These are phyloP conservation scores for Aureobasidium mangrovei DNA, from an alignment of 2,329 filamentous ascomycete species.

Conservation along the genomic window DNA sequence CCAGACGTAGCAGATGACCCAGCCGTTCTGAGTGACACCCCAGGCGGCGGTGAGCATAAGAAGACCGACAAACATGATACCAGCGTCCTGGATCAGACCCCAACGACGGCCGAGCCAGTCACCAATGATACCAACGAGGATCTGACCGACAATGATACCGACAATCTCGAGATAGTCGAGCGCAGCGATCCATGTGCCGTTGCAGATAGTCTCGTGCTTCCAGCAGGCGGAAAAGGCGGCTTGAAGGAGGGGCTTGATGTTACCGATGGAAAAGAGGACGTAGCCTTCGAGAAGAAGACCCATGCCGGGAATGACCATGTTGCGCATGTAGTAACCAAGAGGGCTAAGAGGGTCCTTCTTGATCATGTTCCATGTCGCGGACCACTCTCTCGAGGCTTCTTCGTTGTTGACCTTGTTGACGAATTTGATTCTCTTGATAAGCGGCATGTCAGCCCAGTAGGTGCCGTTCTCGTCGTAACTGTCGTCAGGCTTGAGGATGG, in stretches of 20 bases:
- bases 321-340: slow-evolving; percentile 76
- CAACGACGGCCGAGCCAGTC: slow-evolving; percentile 83
- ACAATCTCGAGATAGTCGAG: slow-evolving; percentile 88
- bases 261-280: slow-evolving; percentile 94
- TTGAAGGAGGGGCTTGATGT: slow-evolving; percentile 73
- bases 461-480: slow-evolving; percentile 71
- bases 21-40: slow-evolving; percentile 77
- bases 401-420: slow-evolving; percentile 62
- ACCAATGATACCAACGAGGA: slow-evolving; percentile 72
- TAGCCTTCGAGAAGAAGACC: slow-evolving; percentile 91
- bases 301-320: slow-evolving; percentile 85
- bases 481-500: slow-evolving; percentile 79
- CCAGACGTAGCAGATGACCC: slow-evolving; percentile 96
- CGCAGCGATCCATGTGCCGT: slow-evolving; percentile 68
- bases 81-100: slow-evolving; percentile 90
- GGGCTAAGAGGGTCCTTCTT: slow-evolving; percentile 81
- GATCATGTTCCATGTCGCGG: slow-evolving; percentile 63
- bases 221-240: slow-evolving; percentile 73
- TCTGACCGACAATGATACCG: slow-evolving; percentile 91
- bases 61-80: slow-evolving; percentile 89
- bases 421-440: slow-evolving; percentile 63
- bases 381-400: slow-evolving; percentile 61
- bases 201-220: slow-evolving; percentile 54
- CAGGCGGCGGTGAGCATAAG: slow-evolving; percentile 86
- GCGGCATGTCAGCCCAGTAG: slow-evolving; percentile 86